These are phyloP conservation scores for Rutstroemia sp. DNA, from an alignment of 2,329 filamentous ascomycete genomes.

Conservation along the genomic window DNA sequence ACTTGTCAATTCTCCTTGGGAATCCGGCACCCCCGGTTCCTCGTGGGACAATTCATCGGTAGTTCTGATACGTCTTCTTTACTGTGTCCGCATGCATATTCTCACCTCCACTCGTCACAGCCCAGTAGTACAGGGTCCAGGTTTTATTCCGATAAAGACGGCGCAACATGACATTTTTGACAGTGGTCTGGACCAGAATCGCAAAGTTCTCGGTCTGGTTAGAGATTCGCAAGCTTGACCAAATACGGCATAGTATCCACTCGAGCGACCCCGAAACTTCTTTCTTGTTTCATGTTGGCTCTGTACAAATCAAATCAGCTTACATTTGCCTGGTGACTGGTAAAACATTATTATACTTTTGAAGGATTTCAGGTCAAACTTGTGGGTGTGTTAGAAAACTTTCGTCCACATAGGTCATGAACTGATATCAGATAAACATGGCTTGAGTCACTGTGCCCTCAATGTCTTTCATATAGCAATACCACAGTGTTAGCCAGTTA, in stretches of 20 bases:
- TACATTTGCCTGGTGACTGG: not conserved
- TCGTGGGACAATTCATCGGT: not conserved
- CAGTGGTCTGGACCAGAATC: not conserved
- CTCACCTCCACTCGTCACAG: not conserved
- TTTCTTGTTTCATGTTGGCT: not conserved
- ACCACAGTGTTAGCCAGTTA: too few species aligned
- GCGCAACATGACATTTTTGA: not conserved
- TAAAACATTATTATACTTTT: too few species aligned
- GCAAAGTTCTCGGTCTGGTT: not conserved
- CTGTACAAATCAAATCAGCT: not conserved
- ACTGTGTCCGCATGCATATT: not conserved
- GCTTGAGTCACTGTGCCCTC: too few species aligned
- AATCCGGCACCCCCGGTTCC: not conserved
- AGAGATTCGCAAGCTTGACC: not conserved
- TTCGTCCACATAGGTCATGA: too few species aligned
- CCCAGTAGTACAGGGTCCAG: too few species aligned
- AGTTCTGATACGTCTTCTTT: not conserved
- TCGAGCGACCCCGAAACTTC: not conserved
- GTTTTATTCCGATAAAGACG: not conserved
- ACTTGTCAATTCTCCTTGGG: not conserved
- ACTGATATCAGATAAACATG: too few species aligned
- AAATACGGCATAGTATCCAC: not conserved
- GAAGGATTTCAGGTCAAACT: not conserved
- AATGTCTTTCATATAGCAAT: too few species aligned
- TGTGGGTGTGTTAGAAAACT: too few species aligned